A percentile compares a stretch with the other conserved stretches of the same genome.
Evolutionary conservation across 208 protist species (phyloP).

Genomic region (Wallacemonas sp.): DNA sequence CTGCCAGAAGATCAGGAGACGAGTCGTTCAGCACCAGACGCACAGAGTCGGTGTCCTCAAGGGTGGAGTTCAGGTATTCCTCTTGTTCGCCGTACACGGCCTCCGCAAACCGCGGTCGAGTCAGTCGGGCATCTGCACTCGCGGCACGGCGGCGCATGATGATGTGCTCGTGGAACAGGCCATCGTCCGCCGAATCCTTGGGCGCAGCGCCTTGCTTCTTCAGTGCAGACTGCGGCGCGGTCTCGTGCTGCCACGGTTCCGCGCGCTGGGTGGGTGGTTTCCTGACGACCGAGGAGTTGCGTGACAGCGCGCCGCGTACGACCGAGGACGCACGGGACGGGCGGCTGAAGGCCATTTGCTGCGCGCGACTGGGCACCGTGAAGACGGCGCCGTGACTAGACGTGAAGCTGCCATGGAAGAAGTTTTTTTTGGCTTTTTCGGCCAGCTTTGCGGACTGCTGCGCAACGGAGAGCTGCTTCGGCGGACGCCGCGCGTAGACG

Average conservation of each 20-base stretch:
- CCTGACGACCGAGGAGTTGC: constrained; percentile 12
- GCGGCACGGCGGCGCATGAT: constrained; percentile 32
- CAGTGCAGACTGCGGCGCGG: constrained; percentile 31
- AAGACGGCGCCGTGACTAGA: constrained; percentile 74
- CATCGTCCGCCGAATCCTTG: background rate
- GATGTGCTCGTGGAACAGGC: constrained; percentile 29
- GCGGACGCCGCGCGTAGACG: constrained; percentile 28
- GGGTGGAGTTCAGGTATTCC: constrained; percentile 7
- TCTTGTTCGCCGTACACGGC: background rate
- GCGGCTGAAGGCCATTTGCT: constrained; percentile 41
- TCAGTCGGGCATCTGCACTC: constrained; percentile 40
- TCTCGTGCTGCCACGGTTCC: constrained; percentile 18
- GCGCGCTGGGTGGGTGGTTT: background rate
- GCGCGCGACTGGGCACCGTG: constrained; percentile 54
- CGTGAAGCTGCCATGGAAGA: constrained; percentile 79
- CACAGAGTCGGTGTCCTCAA: background rate
- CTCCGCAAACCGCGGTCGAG: background rate
- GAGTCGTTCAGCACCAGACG: constrained; percentile 32
- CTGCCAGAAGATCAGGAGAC: constrained; percentile 39
- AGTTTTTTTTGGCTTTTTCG: constrained; percentile 65
- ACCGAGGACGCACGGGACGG: constrained; percentile 31
- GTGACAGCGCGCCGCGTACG: constrained; percentile 10
- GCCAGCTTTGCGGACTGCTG: constrained; percentile 62
- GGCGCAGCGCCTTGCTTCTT: constrained; percentile 24
- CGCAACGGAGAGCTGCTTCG: constrained; percentile 45